Base-by-base conservation (phyloP, 345 rosid genomes). In the Hibiscus trionum region DNA sequence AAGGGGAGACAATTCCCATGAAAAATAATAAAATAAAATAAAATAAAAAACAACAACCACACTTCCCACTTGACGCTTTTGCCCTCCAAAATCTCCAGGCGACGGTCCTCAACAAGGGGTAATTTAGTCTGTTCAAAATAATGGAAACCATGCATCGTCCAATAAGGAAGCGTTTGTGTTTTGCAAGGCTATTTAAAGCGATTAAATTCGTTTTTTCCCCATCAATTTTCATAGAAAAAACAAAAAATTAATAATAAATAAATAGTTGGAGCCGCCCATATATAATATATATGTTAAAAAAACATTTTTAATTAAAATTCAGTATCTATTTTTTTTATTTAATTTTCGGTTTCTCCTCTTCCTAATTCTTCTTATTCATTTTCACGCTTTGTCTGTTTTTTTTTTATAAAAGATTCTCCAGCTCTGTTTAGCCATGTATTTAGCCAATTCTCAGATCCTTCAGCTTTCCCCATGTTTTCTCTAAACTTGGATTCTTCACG, bases 371-470 rank as follows among this genome's bases (percentile, higher is more conserved):
- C 31, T 9, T 57, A 27, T 19, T 21, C 14, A 37, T 24, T 66
- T 14, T 3, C 70, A 35, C 39, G 11, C 44, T 46, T n/a, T 14
- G 37, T 58, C 15, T 58, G 44, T 37, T 42, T 19, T 27, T 11
- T 12, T 12, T 15, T 59, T 72, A 49, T 42, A 33, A 16, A 35
- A 46, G 66, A 33, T 33, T 29, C 56, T 58, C 11, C 31, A 6
- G 52, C 73, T 56, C 11, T 27, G 7, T 59, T 24, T 11, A 3
- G 61, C 17, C 66, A 77, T 72, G 80, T 72, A 70, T 33, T 8
- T 50, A 17, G 80, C 80, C 74, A 76, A 81, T 79, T 73, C 79
- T 64, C 80, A 69, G 79, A 83, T 80, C 82, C 76, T 39, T 57
- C 35, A n/a, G 29, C 68, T 71, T 24, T 59, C 73, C 71, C 80